A percentile compares a stretch with the other conserved stretches of the same genome.
Conservation (phyloP, 2,329 filamentous ascomycete species). For the Diaporthe ampelina region DNA sequence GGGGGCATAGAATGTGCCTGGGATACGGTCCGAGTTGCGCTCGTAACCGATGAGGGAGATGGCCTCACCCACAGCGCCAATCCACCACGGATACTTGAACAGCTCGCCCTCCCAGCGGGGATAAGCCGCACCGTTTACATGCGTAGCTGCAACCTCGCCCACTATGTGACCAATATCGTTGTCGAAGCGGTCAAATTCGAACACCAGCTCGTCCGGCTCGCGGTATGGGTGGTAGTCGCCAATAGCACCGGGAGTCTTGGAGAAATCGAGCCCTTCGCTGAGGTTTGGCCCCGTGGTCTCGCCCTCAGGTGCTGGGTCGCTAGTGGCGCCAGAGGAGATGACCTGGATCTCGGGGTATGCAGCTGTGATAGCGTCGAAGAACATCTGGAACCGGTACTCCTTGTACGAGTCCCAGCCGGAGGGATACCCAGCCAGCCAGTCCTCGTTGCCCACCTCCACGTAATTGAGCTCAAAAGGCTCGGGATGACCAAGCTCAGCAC, state of each 20-base stretch:
- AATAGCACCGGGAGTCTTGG: conserved; percentile 8
- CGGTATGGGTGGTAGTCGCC: conserved; percentile 33
- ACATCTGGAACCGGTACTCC: conserved; percentile 70
- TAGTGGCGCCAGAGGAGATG: conserved; percentile 10
- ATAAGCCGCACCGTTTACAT: conserved; percentile 63
- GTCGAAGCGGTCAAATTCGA: conserved; percentile 30
- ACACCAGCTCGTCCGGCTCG: conserved; percentile 53
- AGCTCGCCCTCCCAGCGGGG: conserved; percentile 59
- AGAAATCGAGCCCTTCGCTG: conserved; percentile 10
- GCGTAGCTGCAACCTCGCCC: conserved; percentile 66
- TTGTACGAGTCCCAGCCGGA: conserved; percentile 62
- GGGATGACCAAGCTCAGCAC: conserved; percentile 71
- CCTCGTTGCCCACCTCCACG: conserved; percentile 79
- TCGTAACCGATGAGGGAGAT: conserved; percentile 76
- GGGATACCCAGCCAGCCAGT: conserved; percentile 68
- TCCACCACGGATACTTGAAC: conserved; percentile 67
- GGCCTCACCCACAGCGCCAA: conserved; percentile 73
- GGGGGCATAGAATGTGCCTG: conserved; percentile 65
- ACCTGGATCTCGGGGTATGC: conserved; percentile 33
- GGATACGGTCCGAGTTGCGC: conserved; percentile 72
- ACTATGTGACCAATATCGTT: conserved; percentile 30
- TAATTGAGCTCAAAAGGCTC: conserved; percentile 72
- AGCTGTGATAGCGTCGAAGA: conserved; percentile 67
- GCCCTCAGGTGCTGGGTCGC: conserved; percentile 19
- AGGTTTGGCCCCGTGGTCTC: conserved; percentile 19